Percentiles rank a stretch among this genome's conserved stretches.
phyloP scores from a whole-genome alignment of 129 eudicot species.

The Ambrosia artemisiifolia region DNA sequence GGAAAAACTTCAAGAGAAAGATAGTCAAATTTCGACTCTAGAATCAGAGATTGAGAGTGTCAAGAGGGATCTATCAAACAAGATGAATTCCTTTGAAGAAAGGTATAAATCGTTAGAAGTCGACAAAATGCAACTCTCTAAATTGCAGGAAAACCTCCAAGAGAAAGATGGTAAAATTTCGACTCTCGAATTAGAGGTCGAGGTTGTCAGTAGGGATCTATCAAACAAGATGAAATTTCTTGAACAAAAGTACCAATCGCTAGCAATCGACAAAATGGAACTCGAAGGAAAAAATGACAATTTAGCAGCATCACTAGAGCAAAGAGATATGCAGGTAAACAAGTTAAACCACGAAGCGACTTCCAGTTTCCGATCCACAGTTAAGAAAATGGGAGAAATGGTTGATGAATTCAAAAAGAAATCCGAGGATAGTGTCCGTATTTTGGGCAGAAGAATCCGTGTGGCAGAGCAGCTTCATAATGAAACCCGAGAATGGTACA shows the following conservation, averaged over 20 bases:
- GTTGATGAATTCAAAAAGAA: conserved; percentile 60
- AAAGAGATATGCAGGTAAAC: conserved; percentile 29
- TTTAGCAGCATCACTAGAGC: conserved; percentile 26
- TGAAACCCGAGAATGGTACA: conserved; percentile 61
- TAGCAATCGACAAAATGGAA: conserved; percentile 34
- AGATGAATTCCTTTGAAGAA: conserved; percentile 30
- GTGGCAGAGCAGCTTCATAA: conserved; percentile 81
- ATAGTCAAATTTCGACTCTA: conserved; percentile 18
- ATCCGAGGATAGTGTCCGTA: conserved; percentile 57
- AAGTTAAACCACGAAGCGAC: conserved; percentile 35
- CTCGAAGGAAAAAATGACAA: conserved; percentile 37
- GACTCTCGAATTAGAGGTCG: conserved; percentile 25
- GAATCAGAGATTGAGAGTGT: conserved; percentile 34
- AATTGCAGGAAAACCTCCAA: conserved; percentile 25
- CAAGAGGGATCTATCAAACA: conserved; percentile 43
- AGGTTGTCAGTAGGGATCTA: conserved; percentile 44
- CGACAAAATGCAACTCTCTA: conserved; percentile 27
- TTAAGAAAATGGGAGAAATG: conserved; percentile 67
- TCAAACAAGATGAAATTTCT: conserved; percentile 33
- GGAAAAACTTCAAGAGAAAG: conserved; percentile 29
- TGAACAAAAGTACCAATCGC: conserved; percentile 23
- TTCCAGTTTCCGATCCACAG: conserved; percentile 35
- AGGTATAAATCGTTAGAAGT: conserved; percentile 24
- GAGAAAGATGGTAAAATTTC: conserved; percentile 32
- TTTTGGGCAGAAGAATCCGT: conserved; percentile 65